Percentiles rank a stretch among this genome's conserved stretches.
These are phyloP conservation scores for Euptelea pleiosperma DNA, from an alignment of 164 flowering plant species.

Conservation along the genomic window DNA sequence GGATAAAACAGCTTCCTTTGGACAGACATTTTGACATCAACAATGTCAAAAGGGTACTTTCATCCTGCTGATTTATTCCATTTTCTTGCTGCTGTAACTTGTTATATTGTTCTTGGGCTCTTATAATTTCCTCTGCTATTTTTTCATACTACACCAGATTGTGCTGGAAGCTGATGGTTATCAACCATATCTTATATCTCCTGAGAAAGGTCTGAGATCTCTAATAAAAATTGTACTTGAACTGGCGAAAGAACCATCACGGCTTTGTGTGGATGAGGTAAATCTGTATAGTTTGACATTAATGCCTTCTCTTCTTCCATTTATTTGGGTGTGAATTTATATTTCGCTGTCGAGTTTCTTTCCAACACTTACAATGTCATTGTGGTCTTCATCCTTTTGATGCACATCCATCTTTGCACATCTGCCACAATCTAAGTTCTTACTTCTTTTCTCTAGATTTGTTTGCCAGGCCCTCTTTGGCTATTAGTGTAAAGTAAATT, in stretches of 20 bases:
- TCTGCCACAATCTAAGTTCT: background rate
- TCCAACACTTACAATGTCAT: too few relatives aligned
- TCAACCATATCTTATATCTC: slow-evolving; percentile 99
- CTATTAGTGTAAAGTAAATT: too few relatives aligned
- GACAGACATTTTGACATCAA: slow-evolving; percentile 96
- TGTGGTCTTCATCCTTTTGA: background rate
- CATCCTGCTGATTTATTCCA: background rate
- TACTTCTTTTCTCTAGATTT: background rate
- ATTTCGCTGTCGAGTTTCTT: too few relatives aligned
- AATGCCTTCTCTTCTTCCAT: background rate
- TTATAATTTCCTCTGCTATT: background rate
- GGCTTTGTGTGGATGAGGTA: slow-evolving; percentile 98
- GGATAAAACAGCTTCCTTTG: slow-evolving; percentile 95
- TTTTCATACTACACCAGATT: slow-evolving; percentile 43
- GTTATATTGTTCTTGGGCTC: background rate
- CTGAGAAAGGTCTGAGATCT: slow-evolving; percentile 95
- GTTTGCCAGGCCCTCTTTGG: background rate
- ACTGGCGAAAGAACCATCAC: slow-evolving; percentile 95
- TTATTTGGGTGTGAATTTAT: too few relatives aligned
- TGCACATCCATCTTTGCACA: background rate
- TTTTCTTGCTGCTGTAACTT: background rate
- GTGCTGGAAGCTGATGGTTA: slow-evolving; percentile 99
- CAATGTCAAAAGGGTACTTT: slow-evolving; percentile 87
- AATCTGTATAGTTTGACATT: background rate
- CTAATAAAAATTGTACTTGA: slow-evolving; percentile 86